A percentile compares a stretch with the other conserved stretches of the same genome.
Conservation (phyloP, 495 filamentous ascomycete species). For the Aspergillus indologenus region DNA sequence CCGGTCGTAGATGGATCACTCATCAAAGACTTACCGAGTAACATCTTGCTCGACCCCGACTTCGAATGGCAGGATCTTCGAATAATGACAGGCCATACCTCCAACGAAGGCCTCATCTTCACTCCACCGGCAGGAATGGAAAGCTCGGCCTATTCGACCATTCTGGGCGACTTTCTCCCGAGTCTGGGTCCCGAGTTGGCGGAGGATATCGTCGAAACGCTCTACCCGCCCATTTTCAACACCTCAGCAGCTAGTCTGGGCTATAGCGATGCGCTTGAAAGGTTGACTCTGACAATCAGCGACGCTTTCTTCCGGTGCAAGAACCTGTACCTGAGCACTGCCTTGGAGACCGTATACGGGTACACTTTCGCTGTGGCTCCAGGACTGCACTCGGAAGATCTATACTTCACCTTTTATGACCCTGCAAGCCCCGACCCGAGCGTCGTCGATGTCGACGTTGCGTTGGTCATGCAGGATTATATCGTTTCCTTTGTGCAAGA, state of each 20-base stretch:
- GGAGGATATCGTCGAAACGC: constrained; percentile 43
- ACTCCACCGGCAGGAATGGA: constrained; percentile 54
- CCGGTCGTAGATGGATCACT: constrained; percentile 59
- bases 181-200: constrained; percentile 36
- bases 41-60: constrained; percentile 53
- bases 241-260: constrained; percentile 49
- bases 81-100: constrained; percentile 56
- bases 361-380: constrained; percentile 63
- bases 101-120: constrained; percentile 54
- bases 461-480: constrained; percentile 1
- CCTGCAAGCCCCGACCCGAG: neutral
- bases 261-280: constrained; percentile 36
- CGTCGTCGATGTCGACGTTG: neutral
- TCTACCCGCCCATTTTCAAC: constrained; percentile 50
- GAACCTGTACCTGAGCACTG: constrained; percentile 51
- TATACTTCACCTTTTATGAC: constrained; percentile 57
- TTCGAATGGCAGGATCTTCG: constrained; percentile 43
- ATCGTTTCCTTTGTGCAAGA: neutral
- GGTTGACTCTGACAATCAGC: constrained; percentile 32
- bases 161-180: constrained; percentile 40
- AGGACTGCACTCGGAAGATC: constrained; percentile 53
- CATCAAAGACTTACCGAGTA: constrained; percentile 52
- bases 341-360: constrained; percentile 50
- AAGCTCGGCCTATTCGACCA: constrained; percentile 42
- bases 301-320: constrained; percentile 59